A percentile compares a stretch with the other conserved stretches of the same genome.
phyloP scores from a whole-genome alignment of 371 early-diverging fungal species.

The Mucor mucedo region DNA sequence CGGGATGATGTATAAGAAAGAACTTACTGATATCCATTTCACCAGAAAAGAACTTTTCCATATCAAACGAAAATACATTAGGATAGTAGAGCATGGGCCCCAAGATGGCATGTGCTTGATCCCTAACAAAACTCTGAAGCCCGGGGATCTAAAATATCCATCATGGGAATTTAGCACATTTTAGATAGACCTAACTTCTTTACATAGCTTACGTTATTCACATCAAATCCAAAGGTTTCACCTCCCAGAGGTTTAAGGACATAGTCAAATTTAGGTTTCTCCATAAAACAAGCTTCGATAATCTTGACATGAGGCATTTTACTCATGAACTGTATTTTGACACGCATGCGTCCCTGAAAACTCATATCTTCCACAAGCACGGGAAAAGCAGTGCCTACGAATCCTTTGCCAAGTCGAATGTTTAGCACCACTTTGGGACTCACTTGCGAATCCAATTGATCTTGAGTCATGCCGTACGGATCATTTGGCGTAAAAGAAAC shows the following conservation, averaged over 20 bases:
- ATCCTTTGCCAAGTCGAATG: constrained; percentile 88
- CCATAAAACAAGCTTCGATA: constrained; percentile 86
- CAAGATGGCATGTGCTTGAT: constrained; percentile 75
- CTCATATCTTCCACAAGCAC: constrained; percentile 92
- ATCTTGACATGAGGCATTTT: constrained; percentile 89
- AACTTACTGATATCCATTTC: constrained; percentile 51
- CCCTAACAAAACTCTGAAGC: constrained; percentile 78
- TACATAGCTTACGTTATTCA: constrained; percentile 60
- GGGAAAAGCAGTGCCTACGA: constrained; percentile 90
- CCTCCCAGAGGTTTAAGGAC: constrained; percentile 90
- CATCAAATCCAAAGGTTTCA: constrained; percentile 85
- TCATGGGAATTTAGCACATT: too few species aligned
- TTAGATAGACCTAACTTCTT: too few species aligned
- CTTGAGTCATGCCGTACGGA: constrained; percentile 63
- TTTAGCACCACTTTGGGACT: constrained; percentile 95
- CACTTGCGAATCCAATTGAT: constrained; percentile 63
- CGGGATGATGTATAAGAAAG: too few species aligned
- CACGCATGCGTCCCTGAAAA: constrained; percentile 81
- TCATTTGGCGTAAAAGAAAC: constrained; percentile 91
- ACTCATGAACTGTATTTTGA: constrained; percentile 82
- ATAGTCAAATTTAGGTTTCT: constrained; percentile 92
- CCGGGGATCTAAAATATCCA: constrained; percentile 71
- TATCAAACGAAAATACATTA: constrained; percentile 80
- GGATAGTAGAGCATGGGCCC: constrained; percentile 88
- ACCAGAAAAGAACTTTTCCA: constrained; percentile 84